Evolutionary conservation across 192 early-diverging fungal species (phyloP).

Genomic region (Linnemannia exigua): DNA sequence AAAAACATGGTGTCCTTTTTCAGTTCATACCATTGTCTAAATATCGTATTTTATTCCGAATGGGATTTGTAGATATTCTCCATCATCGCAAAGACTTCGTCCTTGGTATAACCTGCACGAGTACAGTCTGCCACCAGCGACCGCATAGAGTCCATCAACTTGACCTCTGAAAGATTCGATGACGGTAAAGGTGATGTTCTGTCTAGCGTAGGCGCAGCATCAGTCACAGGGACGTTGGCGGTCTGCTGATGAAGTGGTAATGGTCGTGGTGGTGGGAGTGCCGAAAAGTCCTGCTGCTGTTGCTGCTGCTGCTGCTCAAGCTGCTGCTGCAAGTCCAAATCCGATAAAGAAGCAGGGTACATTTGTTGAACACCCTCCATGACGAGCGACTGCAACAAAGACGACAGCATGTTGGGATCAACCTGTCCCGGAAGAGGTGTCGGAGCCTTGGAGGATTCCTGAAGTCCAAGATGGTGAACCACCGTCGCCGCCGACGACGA

Average conservation of each 20-base stretch:
- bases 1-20: neutral
- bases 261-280: no score
- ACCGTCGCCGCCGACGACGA: neutral
- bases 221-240: neutral
- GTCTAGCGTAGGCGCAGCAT: neutral
- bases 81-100: conserved; percentile 35
- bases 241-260: neutral
- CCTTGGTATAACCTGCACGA: conserved; percentile 23
- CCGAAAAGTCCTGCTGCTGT: neutral
- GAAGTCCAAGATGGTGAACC: neutral
- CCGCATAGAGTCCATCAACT: conserved; percentile 9
- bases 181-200: neutral
- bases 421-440: conserved; percentile 15
- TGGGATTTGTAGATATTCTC: neutral
- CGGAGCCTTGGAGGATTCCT: neutral
- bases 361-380: neutral
- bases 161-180: neutral
- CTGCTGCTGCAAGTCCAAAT: neutral
- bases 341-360: neutral
- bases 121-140: neutral
- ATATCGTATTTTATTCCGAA: neutral
- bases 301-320: neutral
- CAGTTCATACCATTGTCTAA: neutral
- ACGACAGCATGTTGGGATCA: conserved; percentile 36
- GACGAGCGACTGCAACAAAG: conserved; percentile 26